Percentiles rank a stretch among this genome's conserved stretches.
Evolutionary conservation across 257 asterid species (phyloP).

Genomic region (Salvia rosmarinus): DNA sequence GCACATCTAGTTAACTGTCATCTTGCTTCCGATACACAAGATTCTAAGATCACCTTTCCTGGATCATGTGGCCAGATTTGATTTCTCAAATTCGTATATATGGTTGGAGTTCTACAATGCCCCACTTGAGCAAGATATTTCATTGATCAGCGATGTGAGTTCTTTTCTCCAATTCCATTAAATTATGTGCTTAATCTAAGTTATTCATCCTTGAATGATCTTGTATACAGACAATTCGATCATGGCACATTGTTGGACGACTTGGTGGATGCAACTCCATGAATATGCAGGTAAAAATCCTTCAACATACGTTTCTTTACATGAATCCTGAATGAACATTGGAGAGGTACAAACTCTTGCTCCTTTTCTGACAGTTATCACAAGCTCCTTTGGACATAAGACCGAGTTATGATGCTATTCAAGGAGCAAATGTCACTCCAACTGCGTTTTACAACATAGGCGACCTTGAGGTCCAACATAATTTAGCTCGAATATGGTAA

Average conservation of each 20-base stretch:
- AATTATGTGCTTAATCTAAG: constrained; percentile 25
- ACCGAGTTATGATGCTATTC: constrained; percentile 81
- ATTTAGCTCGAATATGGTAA: constrained; percentile 89
- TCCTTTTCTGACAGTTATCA: constrained; percentile 59
- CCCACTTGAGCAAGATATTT: constrained; percentile 75
- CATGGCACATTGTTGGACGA: constrained; percentile 97
- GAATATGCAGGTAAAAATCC: constrained; percentile 85
- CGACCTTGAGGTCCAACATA: constrained; percentile 90
- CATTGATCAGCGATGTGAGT: constrained; percentile 85
- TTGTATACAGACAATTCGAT: constrained; percentile 67
- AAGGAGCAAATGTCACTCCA: constrained; percentile 84
- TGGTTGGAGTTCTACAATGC: constrained; percentile 93
- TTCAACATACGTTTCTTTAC: neutral
- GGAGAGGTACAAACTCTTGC: neutral
- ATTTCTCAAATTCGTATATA: constrained; percentile 76
- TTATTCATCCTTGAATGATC: constrained; percentile 30
- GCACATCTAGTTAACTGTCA: neutral
- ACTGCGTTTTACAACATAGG: constrained; percentile 93
- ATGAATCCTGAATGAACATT: neutral
- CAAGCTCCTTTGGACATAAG: constrained; percentile 75
- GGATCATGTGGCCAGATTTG: constrained; percentile 59
- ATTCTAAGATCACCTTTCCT: constrained; percentile 11
- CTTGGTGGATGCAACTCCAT: constrained; percentile 96
- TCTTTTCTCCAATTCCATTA: constrained; percentile 15
- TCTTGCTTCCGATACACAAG: constrained; percentile 7